These are phyloP conservation scores for Suhomyces bokatorum DNA, from an alignment of 1,139 yeast genomes.

Conservation along the genomic window DNA sequence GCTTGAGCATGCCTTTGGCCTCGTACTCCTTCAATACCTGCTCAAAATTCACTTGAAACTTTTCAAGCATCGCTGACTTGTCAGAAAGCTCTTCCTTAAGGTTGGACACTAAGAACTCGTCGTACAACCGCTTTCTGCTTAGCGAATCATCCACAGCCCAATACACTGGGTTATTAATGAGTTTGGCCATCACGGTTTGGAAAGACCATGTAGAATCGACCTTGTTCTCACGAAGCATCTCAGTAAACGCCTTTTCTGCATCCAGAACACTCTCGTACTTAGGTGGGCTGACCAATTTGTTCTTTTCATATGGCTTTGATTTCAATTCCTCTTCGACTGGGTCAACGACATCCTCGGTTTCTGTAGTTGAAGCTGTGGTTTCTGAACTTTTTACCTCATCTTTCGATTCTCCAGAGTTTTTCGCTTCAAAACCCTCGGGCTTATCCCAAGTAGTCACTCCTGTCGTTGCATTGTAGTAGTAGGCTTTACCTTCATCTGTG, in stretches of 20 bases:
- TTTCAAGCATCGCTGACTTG: constrained; percentile 53
- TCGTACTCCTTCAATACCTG: constrained; percentile 45
- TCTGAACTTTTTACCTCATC: neutral
- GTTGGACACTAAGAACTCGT: constrained; percentile 57
- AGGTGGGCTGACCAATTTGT: constrained; percentile 18
- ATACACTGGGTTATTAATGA: constrained; percentile 62
- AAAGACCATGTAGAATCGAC: constrained; percentile 82
- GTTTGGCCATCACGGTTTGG: constrained; percentile 59
- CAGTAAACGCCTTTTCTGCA: constrained; percentile 49
- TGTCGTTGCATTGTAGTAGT: constrained; percentile 68
- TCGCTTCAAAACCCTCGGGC: constrained; percentile 48
- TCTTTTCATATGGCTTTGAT: constrained; percentile 8
- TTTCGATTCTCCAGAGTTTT: neutral
- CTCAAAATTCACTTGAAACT: constrained; percentile 55
- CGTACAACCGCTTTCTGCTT: constrained; percentile 62
- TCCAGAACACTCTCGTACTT: constrained; percentile 27
- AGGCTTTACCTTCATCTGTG: constrained; percentile 69
- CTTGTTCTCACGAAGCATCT: constrained; percentile 50
- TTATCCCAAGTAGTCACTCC: constrained; percentile 79
- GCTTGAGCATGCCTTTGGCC: constrained; percentile 40
- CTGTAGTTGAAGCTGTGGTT: neutral
- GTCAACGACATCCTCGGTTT: constrained; percentile 3
- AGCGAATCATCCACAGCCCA: constrained; percentile 69
- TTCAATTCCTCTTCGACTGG: constrained; percentile 17
- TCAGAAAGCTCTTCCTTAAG: constrained; percentile 55